Conservation (phyloP, 2,329 filamentous ascomycete species). For the Parastagonospora avenae region DNA sequence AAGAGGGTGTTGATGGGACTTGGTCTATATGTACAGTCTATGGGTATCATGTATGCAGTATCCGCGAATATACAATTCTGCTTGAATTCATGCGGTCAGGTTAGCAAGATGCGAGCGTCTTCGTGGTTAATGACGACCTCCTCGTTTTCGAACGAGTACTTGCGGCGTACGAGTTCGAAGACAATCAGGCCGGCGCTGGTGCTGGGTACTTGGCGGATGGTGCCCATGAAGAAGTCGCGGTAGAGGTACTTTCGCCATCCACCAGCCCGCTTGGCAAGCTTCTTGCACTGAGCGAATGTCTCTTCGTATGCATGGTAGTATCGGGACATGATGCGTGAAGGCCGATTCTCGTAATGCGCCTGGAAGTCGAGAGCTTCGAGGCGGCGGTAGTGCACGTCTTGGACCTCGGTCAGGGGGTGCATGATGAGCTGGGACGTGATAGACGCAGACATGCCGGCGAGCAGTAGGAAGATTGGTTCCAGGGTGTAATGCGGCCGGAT, state of each 20-base stretch:
- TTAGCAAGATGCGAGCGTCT: slow-evolving; percentile 72
- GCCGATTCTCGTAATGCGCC: slow-evolving; percentile 46
- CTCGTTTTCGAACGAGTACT: slow-evolving; percentile 70
- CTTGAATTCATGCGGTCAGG: slow-evolving; percentile 11
- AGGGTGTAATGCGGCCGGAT: slow-evolving; percentile 77
- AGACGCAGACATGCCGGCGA: slow-evolving; percentile 72
- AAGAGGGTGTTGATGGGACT: no score
- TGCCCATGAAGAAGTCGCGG: slow-evolving; percentile 72
- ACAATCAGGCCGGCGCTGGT: slow-evolving; percentile 79
- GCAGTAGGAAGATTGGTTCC: slow-evolving; percentile 72
- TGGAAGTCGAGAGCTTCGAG: slow-evolving; percentile 72
- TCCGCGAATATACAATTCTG: slow-evolving; percentile 1
- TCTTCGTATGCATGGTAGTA: slow-evolving; percentile 75
- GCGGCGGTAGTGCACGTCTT: slow-evolving; percentile 74
- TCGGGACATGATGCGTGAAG: slow-evolving; percentile 55
- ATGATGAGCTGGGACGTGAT: slow-evolving; percentile 71
- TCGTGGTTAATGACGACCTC: slow-evolving; percentile 58
- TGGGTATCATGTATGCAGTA: slow-evolving; percentile 24
- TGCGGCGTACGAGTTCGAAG: slow-evolving; percentile 75
- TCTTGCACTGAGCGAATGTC: slow-evolving; percentile 65
- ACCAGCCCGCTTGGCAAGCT: slow-evolving; percentile 63
- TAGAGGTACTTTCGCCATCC: slow-evolving; percentile 69
- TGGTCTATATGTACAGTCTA: slow-evolving; percentile 6
- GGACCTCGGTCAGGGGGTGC: slow-evolving; percentile 73
- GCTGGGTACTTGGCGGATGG: slow-evolving; percentile 75